Percentiles rank a stretch among this genome's conserved stretches.
Evolutionary conservation across 345 rosid species (phyloP).

Genomic region (Lepidium sativum): DNA sequence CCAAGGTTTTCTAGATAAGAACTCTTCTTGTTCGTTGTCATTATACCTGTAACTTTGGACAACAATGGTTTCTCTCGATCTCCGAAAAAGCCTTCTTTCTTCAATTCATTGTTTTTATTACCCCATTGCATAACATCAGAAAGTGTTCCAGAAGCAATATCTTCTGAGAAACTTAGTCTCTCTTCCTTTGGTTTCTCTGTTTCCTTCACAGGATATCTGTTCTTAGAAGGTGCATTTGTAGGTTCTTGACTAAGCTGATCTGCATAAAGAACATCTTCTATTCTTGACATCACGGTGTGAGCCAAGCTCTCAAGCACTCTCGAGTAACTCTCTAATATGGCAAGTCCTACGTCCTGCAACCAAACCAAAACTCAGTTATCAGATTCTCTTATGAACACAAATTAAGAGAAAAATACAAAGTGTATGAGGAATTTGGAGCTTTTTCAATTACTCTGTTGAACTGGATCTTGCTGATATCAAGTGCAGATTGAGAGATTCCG

Average conservation of each 20-base stretch:
- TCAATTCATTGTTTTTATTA: constrained; percentile 31
- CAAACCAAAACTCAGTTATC: not conserved
- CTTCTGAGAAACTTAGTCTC: constrained; percentile 20
- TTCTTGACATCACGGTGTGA: constrained; percentile 59
- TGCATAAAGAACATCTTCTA: constrained; percentile 70
- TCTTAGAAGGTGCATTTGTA: constrained; percentile 29
- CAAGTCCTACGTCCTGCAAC: constrained; percentile 76
- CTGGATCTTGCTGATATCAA: constrained; percentile 83
- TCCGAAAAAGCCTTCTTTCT: constrained; percentile 36
- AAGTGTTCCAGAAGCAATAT: constrained; percentile 36
- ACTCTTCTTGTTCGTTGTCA: constrained; percentile 37
- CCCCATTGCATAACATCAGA: constrained; percentile 81
- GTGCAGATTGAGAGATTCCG: constrained; percentile 68
- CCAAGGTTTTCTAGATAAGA: constrained; percentile 62
- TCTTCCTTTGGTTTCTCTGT: constrained; percentile 24
- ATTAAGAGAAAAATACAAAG: not conserved
- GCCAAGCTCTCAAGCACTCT: constrained; percentile 84
- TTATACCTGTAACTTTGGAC: constrained; percentile 33
- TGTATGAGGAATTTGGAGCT: not conserved
- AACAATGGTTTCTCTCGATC: constrained; percentile 33
- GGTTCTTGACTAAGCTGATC: constrained; percentile 55
- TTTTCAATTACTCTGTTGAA: constrained; percentile 32
- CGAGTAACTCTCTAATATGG: constrained; percentile 77
- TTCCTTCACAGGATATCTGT: constrained; percentile 15
- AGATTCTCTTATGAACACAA: not conserved